Evolutionary conservation across 2,329 filamentous ascomycete genomes (phyloP), one percentile per base, ranked within the genome.

Genomic region (Ophiocordyceps camponoti-leonardi): DNA sequence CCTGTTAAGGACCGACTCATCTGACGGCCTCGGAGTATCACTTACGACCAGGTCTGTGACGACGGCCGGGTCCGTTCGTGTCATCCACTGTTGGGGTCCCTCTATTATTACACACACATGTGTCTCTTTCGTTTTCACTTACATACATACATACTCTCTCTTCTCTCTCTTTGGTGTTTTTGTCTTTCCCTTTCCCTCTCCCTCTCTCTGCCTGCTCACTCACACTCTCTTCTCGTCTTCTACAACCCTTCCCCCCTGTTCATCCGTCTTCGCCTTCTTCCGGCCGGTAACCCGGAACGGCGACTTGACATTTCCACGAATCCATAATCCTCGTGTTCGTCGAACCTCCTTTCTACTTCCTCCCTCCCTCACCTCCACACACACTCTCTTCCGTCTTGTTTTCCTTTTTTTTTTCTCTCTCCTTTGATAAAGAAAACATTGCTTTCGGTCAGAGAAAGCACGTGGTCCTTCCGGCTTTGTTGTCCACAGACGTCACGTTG

Each of bases 21-120:
- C 28, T 37, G 42, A 44, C 42, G 35, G 35, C 30, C 19, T 44
- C 43, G 31, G 43, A 47, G 41, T 47, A 44, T 47, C 47, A 49
- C 49, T 46, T 46, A 49, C 47, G 46, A 46, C 47, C 48, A 49
- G 23, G 44, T 45, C 35, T 42, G 13, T 22, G 33, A 26, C 22
- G 20, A 42, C 35, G 35, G 31, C 31, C 31, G 31, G 12, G 13
- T 14, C 31, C 31, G 31, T 16, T 18, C 14, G 16, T 37, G 33
- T 37, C n/a, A 18, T 37, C 33, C 33, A 28, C 26, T 28, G 26
- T 28, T 28, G 11, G n/a, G 26, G 26, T 28, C 14, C 33, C 14
- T 37, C n/a, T 6, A 37, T 37, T 16, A 2, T 18, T n/a, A 13
- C 13, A 10, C 10, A 16, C 35, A 10, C 23, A 6, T n/a, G 10